Base-by-base conservation (phyloP, 208 protist species). In the Trypanosoma congolense region DNA sequence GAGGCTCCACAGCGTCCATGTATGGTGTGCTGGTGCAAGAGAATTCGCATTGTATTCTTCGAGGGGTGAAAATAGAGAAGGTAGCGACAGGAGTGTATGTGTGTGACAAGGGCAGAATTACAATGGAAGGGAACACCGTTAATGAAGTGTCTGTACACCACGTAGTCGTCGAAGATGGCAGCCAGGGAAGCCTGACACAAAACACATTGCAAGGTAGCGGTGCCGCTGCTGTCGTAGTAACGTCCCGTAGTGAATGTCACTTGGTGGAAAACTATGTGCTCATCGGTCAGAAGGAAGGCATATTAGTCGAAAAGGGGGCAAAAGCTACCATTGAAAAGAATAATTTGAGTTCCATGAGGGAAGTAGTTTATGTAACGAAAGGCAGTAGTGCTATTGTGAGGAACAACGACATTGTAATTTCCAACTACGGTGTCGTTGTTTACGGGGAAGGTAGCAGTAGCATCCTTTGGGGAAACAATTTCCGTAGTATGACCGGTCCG, bases 11-110 rank as follows among this genome's bases (percentile, higher is more conserved):
- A 4, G 48, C 1, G 18, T 47, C 56, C 18, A 62, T 57, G 51
- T 76, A 71, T 50, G 70, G 70, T 45, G 21, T 62, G 30, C 67
- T 63, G 57, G 9, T 72, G 1, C 45, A 58, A 28, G 58, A 61
- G 2, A 26, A 51, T 8, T 67, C 68, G n/a, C 22, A 40, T 28
- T 12, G 53, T 10, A 57, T 55, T 5, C 21, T 75, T 1, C 21
- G 33, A 19, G 40, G 42, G 19, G 63, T 45, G 12, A 21, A 4
- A 38, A 55, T 75, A 26, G 25, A 12, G 6, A 48, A 49, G 25
- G 47, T 29, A 1, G 26, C 42, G 10, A 69, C 57, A 16, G 62
- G 51, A 43, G 22, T 75, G 30, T 59, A 38, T 22, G 5, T 69
- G 19, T 62, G 42, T 26, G 43, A 54, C 19, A 16, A n/a, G 44